phyloP scores from a whole-genome alignment of 1,284 basidiomycete genomes.

The Meira miltonrushii region DNA sequence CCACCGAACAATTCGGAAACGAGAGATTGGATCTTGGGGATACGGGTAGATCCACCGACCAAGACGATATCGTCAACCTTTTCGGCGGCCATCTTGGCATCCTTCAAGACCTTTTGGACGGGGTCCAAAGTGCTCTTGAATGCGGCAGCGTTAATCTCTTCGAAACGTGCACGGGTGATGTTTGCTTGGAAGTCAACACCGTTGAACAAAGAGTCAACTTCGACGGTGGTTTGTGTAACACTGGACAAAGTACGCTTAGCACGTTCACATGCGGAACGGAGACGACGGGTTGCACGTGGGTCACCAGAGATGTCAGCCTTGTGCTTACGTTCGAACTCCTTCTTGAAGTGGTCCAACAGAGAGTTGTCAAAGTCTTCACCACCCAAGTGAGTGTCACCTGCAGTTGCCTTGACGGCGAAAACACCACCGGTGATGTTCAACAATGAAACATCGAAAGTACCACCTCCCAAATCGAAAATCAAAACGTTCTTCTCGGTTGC shows the following conservation, averaged over 20 bases:
- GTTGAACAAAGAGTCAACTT: conserved; percentile 97
- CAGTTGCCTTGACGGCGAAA: conserved; percentile 65
- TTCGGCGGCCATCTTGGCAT: conserved; percentile 92
- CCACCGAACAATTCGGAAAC: conserved; percentile 98
- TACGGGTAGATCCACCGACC: conserved; percentile 98
- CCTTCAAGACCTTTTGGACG: conserved; percentile 97
- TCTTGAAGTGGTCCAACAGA: conserved; percentile 77
- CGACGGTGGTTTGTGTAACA: conserved; percentile 95
- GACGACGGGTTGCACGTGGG: conserved; percentile 87
- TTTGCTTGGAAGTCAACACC: conserved; percentile 57
- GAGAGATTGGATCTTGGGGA: conserved; percentile 96
- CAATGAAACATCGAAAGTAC: conserved; percentile 66
- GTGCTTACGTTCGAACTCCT: conserved; percentile 67
- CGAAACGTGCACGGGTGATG: conserved; percentile 80
- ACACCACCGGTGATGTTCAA: conserved; percentile 63
- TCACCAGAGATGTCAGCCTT: conserved; percentile 90
- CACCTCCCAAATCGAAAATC: conserved; percentile 99
- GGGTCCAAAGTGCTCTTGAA: conserved; percentile 98
- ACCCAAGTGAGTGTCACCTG: conserved; percentile 61
- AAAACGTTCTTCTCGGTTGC: conserved; percentile 82
- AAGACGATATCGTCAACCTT: conserved; percentile 99
- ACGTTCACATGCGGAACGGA: conserved; percentile 95
- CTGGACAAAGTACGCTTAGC: conserved; percentile 97
- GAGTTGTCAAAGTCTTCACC: conserved; percentile 98
- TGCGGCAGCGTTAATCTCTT: conserved; percentile 89